These are phyloP conservation scores for Epithele typhae DNA, from an alignment of 768 basidiomycete species.

Conservation along the genomic window DNA sequence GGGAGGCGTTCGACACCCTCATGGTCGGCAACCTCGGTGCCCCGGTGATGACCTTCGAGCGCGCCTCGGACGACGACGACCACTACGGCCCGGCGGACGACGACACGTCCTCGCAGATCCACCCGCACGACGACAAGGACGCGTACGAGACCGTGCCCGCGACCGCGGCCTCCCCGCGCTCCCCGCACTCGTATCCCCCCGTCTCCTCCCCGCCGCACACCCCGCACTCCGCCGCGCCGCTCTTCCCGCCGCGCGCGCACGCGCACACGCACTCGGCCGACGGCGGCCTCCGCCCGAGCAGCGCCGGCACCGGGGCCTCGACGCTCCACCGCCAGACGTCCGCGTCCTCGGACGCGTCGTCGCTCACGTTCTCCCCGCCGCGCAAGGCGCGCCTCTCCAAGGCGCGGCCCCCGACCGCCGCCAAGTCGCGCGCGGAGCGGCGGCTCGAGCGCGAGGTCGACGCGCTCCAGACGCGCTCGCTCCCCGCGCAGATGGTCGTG, in stretches of 20 bases:
- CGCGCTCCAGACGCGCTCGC: constrained; percentile 4
- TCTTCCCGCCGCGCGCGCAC: background rate
- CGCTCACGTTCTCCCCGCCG: background rate
- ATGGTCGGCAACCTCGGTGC: constrained; percentile 20
- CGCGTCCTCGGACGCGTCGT: background rate
- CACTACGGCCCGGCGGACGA: constrained; percentile 1
- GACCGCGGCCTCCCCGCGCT: background rate
- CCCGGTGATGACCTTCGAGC: constrained; percentile 13
- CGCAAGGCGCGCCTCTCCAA: background rate
- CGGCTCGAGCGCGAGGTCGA: background rate
- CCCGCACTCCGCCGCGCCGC: background rate
- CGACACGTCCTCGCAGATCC: background rate
- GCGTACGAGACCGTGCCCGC: background rate
- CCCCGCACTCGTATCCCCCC: background rate
- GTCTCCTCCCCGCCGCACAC: background rate
- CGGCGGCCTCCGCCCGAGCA: background rate
- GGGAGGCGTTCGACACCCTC: constrained; percentile 10
- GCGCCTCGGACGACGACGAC: constrained; percentile 69
- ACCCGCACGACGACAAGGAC: background rate
- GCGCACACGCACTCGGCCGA: background rate
- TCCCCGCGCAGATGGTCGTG: constrained; percentile 1
- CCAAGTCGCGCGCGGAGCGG: background rate
- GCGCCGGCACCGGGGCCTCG: background rate
- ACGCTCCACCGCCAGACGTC: background rate
- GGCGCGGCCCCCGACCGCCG: background rate